Evolutionary conservation across 2,329 filamentous ascomycete species (phyloP), one percentile per base, ranked within the genome.

Genomic region (Ascochyta lentis): DNA sequence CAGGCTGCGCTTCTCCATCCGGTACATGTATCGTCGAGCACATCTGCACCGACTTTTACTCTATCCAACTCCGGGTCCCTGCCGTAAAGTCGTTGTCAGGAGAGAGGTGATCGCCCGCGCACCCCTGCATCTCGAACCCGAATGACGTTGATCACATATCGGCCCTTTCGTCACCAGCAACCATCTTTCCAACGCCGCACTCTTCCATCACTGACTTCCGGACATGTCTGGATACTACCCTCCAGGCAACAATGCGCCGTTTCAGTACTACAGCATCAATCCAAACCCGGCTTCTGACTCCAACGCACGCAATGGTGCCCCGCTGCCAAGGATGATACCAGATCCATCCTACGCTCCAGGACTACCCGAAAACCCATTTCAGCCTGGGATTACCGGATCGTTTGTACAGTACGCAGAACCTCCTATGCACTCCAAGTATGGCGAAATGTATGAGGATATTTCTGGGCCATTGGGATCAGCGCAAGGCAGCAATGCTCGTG

Each of bases 221-320:
- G 63, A 59, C 58, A 76, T 76, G 74, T 75, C 73, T 68, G 72
- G 72, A 58, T 75, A 72, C 61, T 76, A 76, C 58, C 65, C 61
- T 37, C 61, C 65, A 40, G 71, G 72, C 59, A 65, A 69, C 37
- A 69, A 67, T 54, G 61, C 71, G 27, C 68, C 72, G 45, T 69
- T 71, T 26, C 71, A 73, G 47, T 76, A 75, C 59, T 76, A 76
- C 63, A 70, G 66, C 33, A 41, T 66, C 56, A 67, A 75, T 56
- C 64, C 68, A 39, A 70, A 70, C 46, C 63, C 54, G 9, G 57
- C 61, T 19, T 61, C 65, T 9, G 67, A 63, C 53, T 50, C 65
- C 44, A 67, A 62, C 46, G 33, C 66, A 26, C 61, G 60, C 33
- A 67, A 69, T 65, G 47, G 37, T 44, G 49, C 54, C 44, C 54